These are phyloP conservation scores for Thalassiosira mediterranea DNA, from an alignment of 352 stramenopile species.

Conservation along the genomic window DNA sequence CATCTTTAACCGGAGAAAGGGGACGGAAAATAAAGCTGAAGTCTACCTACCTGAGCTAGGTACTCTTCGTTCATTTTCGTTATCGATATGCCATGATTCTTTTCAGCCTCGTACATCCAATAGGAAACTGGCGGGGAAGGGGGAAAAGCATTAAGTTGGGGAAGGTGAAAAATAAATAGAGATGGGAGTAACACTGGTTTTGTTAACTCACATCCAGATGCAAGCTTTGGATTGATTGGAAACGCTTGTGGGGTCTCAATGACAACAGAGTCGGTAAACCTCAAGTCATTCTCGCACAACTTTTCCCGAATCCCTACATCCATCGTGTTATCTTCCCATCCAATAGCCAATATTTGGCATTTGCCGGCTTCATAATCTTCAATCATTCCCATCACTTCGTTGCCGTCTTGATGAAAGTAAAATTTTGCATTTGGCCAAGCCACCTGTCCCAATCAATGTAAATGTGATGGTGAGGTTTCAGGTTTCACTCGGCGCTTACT, in stretches of 20 bases:
- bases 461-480: too few species aligned
- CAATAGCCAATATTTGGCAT: constrained; percentile 32
- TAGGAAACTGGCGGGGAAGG: constrained; percentile 30
- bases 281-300: constrained; percentile 21
- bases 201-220: too few species aligned
- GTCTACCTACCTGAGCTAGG: too few species aligned
- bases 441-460: too few species aligned
- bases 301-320: constrained; percentile 10
- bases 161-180: too few species aligned
- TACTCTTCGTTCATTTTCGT: too few species aligned
- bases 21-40: too few species aligned
- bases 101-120: constrained; percentile 33
- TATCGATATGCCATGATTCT: constrained; percentile 19
- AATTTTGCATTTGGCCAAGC: constrained; percentile 29
- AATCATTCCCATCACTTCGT: constrained; percentile 23
- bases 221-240: constrained; percentile 20
- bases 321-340: constrained; percentile 13
- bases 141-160: too few species aligned
- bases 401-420: constrained; percentile 15
- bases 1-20: too few species aligned
- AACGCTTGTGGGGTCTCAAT: constrained; percentile 39
- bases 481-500: too few species aligned
- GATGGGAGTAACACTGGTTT: too few species aligned
- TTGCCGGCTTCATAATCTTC: constrained; percentile 35
- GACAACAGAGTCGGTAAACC: constrained; percentile 30